Evolutionary conservation across 106 monocot genomes (phyloP).

Genomic region (Dioscorea dumetorum): DNA sequence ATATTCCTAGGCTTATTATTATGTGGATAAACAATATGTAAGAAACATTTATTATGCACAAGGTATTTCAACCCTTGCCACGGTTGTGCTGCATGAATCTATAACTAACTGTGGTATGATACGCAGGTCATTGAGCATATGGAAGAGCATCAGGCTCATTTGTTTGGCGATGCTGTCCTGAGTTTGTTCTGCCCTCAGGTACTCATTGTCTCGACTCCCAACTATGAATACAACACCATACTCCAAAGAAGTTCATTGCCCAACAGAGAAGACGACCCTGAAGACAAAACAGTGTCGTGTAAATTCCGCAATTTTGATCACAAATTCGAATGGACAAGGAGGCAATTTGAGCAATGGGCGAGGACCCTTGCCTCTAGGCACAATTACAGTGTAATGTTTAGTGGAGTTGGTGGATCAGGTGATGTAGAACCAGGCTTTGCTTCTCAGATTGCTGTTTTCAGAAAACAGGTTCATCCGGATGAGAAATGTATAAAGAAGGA

Average conservation of each 20-base stretch:
- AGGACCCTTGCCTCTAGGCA: conserved; percentile 48
- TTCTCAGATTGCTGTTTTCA: conserved; percentile 93
- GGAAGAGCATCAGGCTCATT: conserved; percentile 79
- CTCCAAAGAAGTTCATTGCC: conserved; percentile 47
- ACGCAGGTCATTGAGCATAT: conserved; percentile 97
- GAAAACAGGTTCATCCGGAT: conserved; percentile 10
- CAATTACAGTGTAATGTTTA: conserved; percentile 67
- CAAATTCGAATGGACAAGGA: conserved; percentile 98
- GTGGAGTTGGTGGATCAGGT: conserved; percentile 84
- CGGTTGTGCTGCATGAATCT: too few relatives aligned
- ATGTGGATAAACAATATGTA: too few relatives aligned
- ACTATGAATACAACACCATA: conserved; percentile 95
- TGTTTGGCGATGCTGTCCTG: conserved; percentile 70
- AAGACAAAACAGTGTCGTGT: conserved; percentile 51
- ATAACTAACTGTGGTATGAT: not conserved
- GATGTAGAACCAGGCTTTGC: conserved; percentile 88
- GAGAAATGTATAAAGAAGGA: conserved; percentile 6
- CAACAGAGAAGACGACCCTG: conserved; percentile 58
- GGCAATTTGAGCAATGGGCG: conserved; percentile 85
- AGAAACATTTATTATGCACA: too few relatives aligned
- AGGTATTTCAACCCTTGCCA: too few relatives aligned
- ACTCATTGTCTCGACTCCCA: conserved; percentile 89
- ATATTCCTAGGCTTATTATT: too few relatives aligned
- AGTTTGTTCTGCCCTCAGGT: conserved; percentile 59
- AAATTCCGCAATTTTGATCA: conserved; percentile 88